Conservation (phyloP, 176 grass and related monocot species). For the Sorghum bicolor region Sorghum_bicolor_NCBIv3 NC_012870.2:25582501-25583000, state of each 20-base stretch:
- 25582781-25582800: neutral
- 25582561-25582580: neutral
- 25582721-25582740: neutral
- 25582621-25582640: constrained; percentile 91
- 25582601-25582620: constrained; percentile 82
- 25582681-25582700: neutral
- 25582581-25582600: neutral
- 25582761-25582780: constrained; percentile 28
- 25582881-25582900: constrained; percentile 26
- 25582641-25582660: constrained; percentile 82
- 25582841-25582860: constrained; percentile 24
- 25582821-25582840: constrained; percentile 37
- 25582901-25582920: constrained; percentile 34
- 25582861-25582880: constrained; percentile 24
- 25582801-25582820: constrained; percentile 30
- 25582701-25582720: constrained; percentile 48
- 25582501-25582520: neutral
- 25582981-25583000: constrained; percentile 2
- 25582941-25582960: neutral
- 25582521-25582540: neutral
- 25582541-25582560: neutral
- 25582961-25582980: neutral
- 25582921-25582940: neutral
- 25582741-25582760: neutral
- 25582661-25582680: constrained; percentile 79